Conservation (phyloP, 1,284 basidiomycete species). For the Apiotrichum veenhuisii region DNA sequence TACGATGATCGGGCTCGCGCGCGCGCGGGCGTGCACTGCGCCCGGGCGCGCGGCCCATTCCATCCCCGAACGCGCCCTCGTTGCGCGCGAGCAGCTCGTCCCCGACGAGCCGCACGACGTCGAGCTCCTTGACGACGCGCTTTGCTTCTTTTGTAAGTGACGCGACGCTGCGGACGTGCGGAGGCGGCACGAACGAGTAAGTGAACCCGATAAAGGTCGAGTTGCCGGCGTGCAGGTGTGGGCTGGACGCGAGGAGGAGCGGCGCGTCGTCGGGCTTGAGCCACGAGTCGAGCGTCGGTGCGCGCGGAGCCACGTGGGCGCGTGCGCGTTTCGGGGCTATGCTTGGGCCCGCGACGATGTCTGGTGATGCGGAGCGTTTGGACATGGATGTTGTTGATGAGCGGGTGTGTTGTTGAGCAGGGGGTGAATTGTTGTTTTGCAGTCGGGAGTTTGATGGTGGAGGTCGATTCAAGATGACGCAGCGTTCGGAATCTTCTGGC, state of each 20-base stretch:
- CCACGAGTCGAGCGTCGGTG: slow-evolving; percentile 34
- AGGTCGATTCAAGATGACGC: too few species aligned
- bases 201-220: slow-evolving; percentile 42
- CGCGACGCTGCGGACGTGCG: slow-evolving; percentile 21
- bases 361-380: slow-evolving; percentile 4
- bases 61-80: slow-evolving; percentile 40
- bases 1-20: slow-evolving; percentile 45
- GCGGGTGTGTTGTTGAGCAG: too few species aligned
- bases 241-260: slow-evolving; percentile 30
- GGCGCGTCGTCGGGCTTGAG: slow-evolving; percentile 32
- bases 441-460: too few species aligned
- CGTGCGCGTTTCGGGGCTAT: slow-evolving; percentile 11
- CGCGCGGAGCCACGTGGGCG: slow-evolving; percentile 7
- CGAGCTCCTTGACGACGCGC: slow-evolving; percentile 35
- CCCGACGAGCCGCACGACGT: slow-evolving; percentile 34
- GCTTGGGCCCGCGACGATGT: background rate
- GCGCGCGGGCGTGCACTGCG: slow-evolving; percentile 29
- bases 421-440: too few species aligned
- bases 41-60: slow-evolving; percentile 26
- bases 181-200: slow-evolving; percentile 29
- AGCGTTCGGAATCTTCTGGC: too few species aligned
- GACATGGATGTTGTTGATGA: background rate
- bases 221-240: slow-evolving; percentile 30
- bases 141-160: slow-evolving; percentile 32
- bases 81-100: slow-evolving; percentile 20